Conservation (phyloP, 139 green algal species). For the Chlamydomonas asymmetrica region DNA sequence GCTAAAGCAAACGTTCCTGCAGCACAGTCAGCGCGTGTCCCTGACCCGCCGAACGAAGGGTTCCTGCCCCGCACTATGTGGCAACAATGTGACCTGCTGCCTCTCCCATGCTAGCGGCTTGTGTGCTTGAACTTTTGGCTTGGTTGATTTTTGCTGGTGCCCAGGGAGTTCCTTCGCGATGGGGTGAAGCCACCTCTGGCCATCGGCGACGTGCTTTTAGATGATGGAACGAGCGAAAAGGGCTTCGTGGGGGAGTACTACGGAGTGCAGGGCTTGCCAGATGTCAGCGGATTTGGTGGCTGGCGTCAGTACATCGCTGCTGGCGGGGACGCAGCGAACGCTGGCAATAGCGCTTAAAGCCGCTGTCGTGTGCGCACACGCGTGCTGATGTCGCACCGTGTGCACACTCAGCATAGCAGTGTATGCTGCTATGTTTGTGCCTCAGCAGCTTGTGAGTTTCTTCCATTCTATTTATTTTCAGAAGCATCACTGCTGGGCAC, state of each 20-base stretch:
- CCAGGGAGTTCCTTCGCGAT: constrained; percentile 50
- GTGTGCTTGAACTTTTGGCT: too few species aligned
- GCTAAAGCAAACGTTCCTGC: neutral
- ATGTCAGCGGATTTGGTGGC: constrained; percentile 40
- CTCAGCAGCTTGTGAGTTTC: too few species aligned
- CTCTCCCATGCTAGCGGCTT: neutral
- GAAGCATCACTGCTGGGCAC: too few species aligned
- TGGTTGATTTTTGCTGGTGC: neutral
- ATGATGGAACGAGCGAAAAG: constrained; percentile 63
- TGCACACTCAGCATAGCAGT: too few species aligned
- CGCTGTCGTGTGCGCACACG: too few species aligned
- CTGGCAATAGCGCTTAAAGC: too few species aligned
- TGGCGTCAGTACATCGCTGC: constrained; percentile 45
- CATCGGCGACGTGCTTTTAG: constrained; percentile 69
- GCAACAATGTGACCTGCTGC: neutral
- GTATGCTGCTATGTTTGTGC: too few species aligned
- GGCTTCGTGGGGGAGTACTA: constrained; percentile 72
- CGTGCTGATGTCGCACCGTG: too few species aligned
- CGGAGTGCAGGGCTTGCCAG: constrained; percentile 9
- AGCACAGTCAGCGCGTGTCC: neutral
- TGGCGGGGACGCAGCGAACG: too few species aligned
- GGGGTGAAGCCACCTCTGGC: constrained; percentile 59
- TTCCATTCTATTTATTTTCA: too few species aligned
- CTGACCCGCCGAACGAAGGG: neutral
- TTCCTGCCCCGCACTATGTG: neutral